These are phyloP conservation scores for Podaxis pistillaris DNA, from an alignment of 768 basidiomycete species.

Conservation along the genomic window DNA sequence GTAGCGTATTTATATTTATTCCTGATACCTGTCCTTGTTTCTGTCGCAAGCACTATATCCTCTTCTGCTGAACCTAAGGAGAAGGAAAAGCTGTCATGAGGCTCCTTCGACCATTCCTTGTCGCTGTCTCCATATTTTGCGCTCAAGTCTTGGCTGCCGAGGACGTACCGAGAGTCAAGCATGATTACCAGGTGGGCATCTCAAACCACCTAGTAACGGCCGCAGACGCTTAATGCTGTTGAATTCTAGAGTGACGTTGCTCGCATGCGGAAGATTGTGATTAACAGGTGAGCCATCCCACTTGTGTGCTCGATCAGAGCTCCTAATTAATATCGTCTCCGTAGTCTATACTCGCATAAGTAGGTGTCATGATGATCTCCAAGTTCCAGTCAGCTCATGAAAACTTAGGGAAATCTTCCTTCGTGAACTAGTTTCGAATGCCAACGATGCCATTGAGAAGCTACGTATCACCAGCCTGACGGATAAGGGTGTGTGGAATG, in stretches of 20 bases:
- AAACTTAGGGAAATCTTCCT: slow-evolving; percentile 71
- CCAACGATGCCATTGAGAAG: slow-evolving; percentile 97
- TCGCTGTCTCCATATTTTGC: slow-evolving; percentile 43
- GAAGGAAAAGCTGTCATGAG: slow-evolving; percentile 46
- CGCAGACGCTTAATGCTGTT: neutral
- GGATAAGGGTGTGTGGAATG: slow-evolving; percentile 70
- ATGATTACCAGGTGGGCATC: slow-evolving; percentile 64
- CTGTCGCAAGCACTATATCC: neutral
- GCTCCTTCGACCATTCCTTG: slow-evolving; percentile 49
- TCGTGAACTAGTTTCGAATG: slow-evolving; percentile 90
- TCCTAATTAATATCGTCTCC: slow-evolving; percentile 7
- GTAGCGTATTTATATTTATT: neutral
- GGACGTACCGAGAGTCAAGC: slow-evolving; percentile 50
- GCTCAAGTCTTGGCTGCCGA: slow-evolving; percentile 51
- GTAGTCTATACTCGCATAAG: slow-evolving; percentile 82
- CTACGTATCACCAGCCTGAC: slow-evolving; percentile 82
- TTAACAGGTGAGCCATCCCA: slow-evolving; percentile 61
- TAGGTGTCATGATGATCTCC: slow-evolving; percentile 26
- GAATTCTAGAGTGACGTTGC: slow-evolving; percentile 81
- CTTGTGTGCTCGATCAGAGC: slow-evolving; percentile 3
- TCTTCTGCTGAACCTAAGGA: neutral
- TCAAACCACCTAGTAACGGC: neutral
- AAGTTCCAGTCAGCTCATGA: neutral
- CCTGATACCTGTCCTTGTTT: neutral
- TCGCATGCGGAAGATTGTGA: slow-evolving; percentile 89